Evolutionary conservation across 176 grass and related monocot species (phyloP), one percentile per base, ranked within the genome.

Genomic region (Melocanna baccifera): DNA sequence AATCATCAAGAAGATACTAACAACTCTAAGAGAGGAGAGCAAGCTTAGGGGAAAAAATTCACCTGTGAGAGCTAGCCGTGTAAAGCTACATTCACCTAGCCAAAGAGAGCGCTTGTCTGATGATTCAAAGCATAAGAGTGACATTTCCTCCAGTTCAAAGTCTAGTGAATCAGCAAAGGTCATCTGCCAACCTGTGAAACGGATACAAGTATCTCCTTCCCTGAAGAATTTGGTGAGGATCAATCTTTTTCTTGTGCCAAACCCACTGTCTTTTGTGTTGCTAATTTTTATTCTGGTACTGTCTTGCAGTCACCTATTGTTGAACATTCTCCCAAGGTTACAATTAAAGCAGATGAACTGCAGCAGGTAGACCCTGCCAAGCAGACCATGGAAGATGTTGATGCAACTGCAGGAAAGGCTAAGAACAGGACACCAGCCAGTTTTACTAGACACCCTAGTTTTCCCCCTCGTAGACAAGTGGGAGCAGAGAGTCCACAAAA

Each of bases 181-280:
- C 51, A 88, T 83, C 72, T 41, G 76, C 36, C 91, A 99, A 61
- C 61, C 86, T 81, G 67, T 58, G 39, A 96, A 93, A 76, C 77
- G 57, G 30, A 87, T 81, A 50, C 89, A 90, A 9, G 22, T 86
- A 78, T 92, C 90, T 79, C 81, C 86, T 68, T 52, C 51, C 16
- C 65, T 62, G 61, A 99, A 94, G 71, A 81, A 92, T 81, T 88
- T 94, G 93, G 97, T 99, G 87, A 86, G 89, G 19, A 59, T 69
- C 10, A 26, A 40, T 74, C 22, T 30, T 76, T 69, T 83, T 83
- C 32, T 75, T 80, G 20, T 69, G 79, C 18, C 86, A 76, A 84
- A 79, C 12, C 20, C 12, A 66, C 9, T 67, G 73, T 34, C 4
- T 78, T 78, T 66, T 74, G 19, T n/a, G 12, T 90, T 83, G 51